These are phyloP conservation scores for Alternaria novae-zelandiae DNA, from an alignment of 2,329 filamentous ascomycete genomes.

Conservation along the genomic window DNA sequence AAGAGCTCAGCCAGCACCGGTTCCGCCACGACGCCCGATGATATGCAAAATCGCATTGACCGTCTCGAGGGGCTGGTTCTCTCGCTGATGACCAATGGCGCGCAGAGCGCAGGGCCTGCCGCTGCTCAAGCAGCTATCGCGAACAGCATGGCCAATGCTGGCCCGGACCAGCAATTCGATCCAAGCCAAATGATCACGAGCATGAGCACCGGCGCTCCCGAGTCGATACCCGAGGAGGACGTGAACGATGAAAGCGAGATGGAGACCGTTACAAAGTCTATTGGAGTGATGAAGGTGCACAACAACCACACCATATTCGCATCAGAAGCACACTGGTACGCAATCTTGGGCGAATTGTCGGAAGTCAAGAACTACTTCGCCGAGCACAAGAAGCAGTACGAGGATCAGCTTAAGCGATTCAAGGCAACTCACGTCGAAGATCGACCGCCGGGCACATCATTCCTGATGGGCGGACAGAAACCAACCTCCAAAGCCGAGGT, in stretches of 20 bases:
- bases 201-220: conserved; percentile 62
- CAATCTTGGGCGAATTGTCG: conserved; percentile 68
- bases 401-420: conserved; percentile 79
- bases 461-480: conserved; percentile 76
- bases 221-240: conserved; percentile 60
- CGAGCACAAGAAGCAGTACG: conserved; percentile 85
- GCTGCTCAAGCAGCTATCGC: conserved; percentile 66
- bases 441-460: conserved; percentile 70
- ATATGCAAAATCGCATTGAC: conserved; percentile 99
- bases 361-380: conserved; percentile 93
- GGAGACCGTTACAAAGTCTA: conserved; percentile 57
- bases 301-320: conserved; percentile 57
- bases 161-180: conserved; percentile 53
- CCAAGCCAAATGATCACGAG: conserved; percentile 63
- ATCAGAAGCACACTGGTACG: conserved; percentile 61
- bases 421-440: conserved; percentile 67
- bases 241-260: conserved; percentile 69
- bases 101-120: conserved; percentile 63
- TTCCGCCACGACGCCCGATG: conserved; percentile 73
- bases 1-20: conserved; percentile 67
- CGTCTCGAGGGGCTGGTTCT: conserved; percentile 89
- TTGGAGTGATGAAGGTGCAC: conserved; percentile 61
- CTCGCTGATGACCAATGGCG: conserved; percentile 90
- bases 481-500: conserved; percentile 78
- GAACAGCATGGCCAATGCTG: conserved; percentile 51